Evolutionary conservation across 345 rosid genomes (phyloP).

Genomic region (Moringa oleifera): DNA sequence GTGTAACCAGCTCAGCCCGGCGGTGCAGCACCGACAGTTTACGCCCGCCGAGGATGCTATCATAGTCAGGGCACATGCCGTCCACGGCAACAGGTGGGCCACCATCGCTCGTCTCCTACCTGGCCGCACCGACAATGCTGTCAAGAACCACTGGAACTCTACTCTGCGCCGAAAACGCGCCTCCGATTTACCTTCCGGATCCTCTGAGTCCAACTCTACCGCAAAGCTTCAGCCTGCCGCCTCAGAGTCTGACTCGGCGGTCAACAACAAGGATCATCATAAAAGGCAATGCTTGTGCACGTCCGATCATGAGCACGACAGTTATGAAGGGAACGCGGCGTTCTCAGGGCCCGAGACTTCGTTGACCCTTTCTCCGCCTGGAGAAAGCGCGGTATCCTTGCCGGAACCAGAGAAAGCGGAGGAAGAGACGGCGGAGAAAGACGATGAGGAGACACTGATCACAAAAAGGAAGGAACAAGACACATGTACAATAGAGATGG

Average conservation of each 20-base stretch:
- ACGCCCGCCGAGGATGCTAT: constrained; percentile 49
- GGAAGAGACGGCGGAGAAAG: constrained; percentile 3
- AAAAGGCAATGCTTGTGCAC: constrained; percentile 28
- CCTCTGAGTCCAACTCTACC: constrained; percentile 32
- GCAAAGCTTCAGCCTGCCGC: constrained; percentile 11
- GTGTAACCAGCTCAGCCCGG: constrained; percentile 71
- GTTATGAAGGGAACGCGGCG: constrained; percentile 4
- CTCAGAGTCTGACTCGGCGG: constrained; percentile 21
- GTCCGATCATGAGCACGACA: constrained; percentile 14
- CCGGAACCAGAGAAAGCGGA: constrained; percentile 7
- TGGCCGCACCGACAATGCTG: constrained; percentile 64
- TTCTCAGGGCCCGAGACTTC: constrained; percentile 28
- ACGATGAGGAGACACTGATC: neutral
- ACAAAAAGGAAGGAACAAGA: neutral
- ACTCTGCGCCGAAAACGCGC: constrained; percentile 35
- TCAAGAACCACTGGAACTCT: constrained; percentile 72
- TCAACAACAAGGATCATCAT: neutral
- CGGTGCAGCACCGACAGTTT: constrained; percentile 61
- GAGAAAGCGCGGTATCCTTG: constrained; percentile 15
- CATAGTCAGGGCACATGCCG: constrained; percentile 43
- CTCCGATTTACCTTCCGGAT: constrained; percentile 21
- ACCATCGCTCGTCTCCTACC: constrained; percentile 57
- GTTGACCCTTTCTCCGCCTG: constrained; percentile 46
- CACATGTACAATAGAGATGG: constrained; percentile 10
- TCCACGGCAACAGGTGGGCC: constrained; percentile 68